Evolutionary conservation across 2,329 filamentous ascomycete species (phyloP).

Genomic region (Arthrobotrys sinensis): DNA sequence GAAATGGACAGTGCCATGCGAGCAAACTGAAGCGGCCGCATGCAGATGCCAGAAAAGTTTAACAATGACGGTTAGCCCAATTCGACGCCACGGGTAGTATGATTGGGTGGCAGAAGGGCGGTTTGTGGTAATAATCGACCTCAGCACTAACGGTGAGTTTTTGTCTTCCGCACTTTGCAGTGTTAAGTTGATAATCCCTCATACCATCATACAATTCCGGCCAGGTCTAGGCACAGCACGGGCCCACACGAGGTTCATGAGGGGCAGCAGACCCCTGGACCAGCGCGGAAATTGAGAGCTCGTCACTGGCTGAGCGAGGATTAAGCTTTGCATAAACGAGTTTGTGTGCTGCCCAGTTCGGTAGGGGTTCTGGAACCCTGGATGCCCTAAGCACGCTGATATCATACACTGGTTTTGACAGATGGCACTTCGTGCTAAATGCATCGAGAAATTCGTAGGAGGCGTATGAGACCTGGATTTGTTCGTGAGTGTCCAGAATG

Average conservation of each 20-base stretch:
- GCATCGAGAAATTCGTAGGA: background rate
- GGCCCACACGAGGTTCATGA: background rate
- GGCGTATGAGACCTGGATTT: background rate
- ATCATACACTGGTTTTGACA: background rate
- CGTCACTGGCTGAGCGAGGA: slow-evolving; percentile 50
- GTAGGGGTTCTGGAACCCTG: slow-evolving; percentile 19
- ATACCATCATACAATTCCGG: slow-evolving; percentile 36
- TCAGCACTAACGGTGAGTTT: slow-evolving; percentile 23
- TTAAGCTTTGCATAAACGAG: slow-evolving; percentile 60
- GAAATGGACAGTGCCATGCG: slow-evolving; percentile 55
- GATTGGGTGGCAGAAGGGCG: slow-evolving; percentile 30
- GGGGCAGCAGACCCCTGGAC: slow-evolving; percentile 23
- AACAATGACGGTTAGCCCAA: slow-evolving; percentile 26
- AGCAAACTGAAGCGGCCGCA: slow-evolving; percentile 38
- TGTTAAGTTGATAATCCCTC: slow-evolving; percentile 40
- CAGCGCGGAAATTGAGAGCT: slow-evolving; percentile 52
- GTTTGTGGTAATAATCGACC: slow-evolving; percentile 10
- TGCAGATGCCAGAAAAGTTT: slow-evolving; percentile 59
- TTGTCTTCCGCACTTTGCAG: slow-evolving; percentile 16
- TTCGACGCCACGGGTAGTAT: slow-evolving; percentile 22
- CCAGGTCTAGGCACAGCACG: background rate
- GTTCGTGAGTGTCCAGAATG: background rate
- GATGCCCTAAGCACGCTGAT: slow-evolving; percentile 14
- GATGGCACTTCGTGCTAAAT: slow-evolving; percentile 8
- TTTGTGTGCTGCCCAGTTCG: slow-evolving; percentile 20